Conservation (phyloP, 129 eudicot genomes). For the Flaveria robusta region DNA sequence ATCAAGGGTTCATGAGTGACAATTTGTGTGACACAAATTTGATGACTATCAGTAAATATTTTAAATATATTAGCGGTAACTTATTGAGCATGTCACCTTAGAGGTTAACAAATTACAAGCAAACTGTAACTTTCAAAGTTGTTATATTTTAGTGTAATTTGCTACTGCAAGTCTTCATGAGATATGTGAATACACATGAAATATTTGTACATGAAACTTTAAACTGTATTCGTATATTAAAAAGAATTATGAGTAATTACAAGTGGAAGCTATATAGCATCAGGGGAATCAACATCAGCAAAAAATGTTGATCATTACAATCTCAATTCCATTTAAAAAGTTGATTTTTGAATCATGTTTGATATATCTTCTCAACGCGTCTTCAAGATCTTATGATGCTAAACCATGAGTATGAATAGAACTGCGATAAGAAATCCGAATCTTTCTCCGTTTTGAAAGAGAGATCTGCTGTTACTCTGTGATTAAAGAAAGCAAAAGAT, state of each 20-base stretch:
- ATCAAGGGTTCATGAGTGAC: too few species aligned
- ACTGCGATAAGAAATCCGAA: slow-evolving; percentile 46
- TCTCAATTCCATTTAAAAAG: slow-evolving; percentile 4
- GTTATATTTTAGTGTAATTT: too few species aligned
- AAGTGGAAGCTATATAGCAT: slow-evolving; percentile 19
- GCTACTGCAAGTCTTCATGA: too few species aligned
- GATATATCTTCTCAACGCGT: not conserved
- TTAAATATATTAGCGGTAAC: too few species aligned
- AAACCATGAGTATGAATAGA: slow-evolving; percentile 49
- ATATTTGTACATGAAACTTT: not conserved
- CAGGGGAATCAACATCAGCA: slow-evolving; percentile 9
- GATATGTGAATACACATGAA: too few species aligned
- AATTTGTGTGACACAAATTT: too few species aligned
- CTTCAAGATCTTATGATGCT: slow-evolving; percentile 5
- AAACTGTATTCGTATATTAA: slow-evolving; percentile 21
- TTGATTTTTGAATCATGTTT: not conserved
- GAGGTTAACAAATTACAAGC: too few species aligned
- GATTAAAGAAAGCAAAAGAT: slow-evolving; percentile 27
- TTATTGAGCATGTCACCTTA: too few species aligned
- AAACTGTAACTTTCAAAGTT: too few species aligned
- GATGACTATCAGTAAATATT: too few species aligned
- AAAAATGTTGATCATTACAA: slow-evolving; percentile 29
- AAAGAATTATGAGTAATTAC: slow-evolving; percentile 26
- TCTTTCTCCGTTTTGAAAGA: slow-evolving; percentile 47
- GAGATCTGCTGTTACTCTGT: slow-evolving; percentile 61